phyloP scores from a whole-genome alignment of 2,329 filamentous ascomycete species.

The Paecilomyces niveus region DNA sequence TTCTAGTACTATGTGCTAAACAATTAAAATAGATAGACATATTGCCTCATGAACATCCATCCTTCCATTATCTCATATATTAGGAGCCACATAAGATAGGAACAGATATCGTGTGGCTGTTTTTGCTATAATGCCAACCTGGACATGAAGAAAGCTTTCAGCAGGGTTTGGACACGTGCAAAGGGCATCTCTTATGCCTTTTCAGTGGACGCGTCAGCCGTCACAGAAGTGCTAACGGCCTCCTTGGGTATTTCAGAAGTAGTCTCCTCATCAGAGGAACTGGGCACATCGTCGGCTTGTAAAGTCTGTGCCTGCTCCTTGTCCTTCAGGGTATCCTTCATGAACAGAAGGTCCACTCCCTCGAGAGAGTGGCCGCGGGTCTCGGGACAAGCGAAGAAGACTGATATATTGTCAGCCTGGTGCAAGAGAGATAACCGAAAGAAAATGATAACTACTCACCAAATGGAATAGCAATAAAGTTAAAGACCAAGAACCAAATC shows the following conservation, averaged over 20 bases:
- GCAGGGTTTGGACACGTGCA: background rate
- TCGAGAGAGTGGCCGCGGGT: slow-evolving; percentile 21
- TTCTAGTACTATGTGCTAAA: no score
- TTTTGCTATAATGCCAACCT: background rate
- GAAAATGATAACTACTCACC: slow-evolving; percentile 4
- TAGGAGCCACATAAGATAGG: no score
- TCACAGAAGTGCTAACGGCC: background rate
- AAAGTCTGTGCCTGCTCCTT: background rate
- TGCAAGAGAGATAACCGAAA: background rate
- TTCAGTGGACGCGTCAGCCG: background rate
- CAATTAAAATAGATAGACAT: no score
- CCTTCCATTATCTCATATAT: no score
- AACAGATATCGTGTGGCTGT: no score
- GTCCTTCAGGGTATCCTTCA: slow-evolving; percentile 1
- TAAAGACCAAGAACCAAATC: slow-evolving; percentile 26
- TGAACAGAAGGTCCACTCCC: slow-evolving; percentile 15
- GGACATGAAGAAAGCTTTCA: background rate
- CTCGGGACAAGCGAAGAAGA: slow-evolving; percentile 20
- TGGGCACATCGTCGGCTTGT: background rate
- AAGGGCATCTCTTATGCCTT: background rate
- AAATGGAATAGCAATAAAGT: slow-evolving; percentile 23
- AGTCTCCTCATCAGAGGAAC: background rate
- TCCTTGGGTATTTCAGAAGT: background rate
- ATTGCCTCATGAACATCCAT: no score
- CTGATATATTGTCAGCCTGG: background rate